Percentiles rank a stretch among this genome's conserved stretches.
Evolutionary conservation across 2,329 filamentous ascomycete genomes (phyloP).

Genomic region (Helminthosporium solani): DNA sequence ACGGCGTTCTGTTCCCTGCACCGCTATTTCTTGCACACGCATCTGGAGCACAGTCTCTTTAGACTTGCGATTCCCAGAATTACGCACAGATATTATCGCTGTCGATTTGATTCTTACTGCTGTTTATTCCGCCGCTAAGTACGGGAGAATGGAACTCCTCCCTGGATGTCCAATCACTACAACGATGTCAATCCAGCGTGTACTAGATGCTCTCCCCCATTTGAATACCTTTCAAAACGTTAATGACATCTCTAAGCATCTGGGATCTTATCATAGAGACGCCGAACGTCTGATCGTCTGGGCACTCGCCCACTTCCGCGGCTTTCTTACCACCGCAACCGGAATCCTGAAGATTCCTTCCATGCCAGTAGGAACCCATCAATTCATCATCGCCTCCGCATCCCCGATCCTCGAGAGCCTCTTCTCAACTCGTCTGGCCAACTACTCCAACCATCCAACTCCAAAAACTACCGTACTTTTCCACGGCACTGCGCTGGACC

Average conservation of each 20-base stretch:
- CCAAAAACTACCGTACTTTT: constrained; percentile 29
- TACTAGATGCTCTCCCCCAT: constrained; percentile 29
- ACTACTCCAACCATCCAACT: constrained; percentile 7
- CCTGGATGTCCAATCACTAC: constrained; percentile 26
- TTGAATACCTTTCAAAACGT: constrained; percentile 21
- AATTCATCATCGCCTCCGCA: constrained; percentile 36
- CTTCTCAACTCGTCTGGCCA: constrained; percentile 14
- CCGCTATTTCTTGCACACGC: constrained; percentile 15
- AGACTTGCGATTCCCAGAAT: constrained; percentile 33
- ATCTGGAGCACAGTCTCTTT: constrained; percentile 29
- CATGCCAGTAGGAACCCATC: constrained; percentile 29
- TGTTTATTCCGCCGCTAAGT: constrained; percentile 28
- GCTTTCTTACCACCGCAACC: constrained; percentile 29
- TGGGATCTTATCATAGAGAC: constrained; percentile 16
- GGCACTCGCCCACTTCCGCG: constrained; percentile 31
- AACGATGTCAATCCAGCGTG: constrained; percentile 12
- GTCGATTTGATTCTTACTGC: constrained; percentile 32
- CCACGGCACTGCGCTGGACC: constrained; percentile 36
- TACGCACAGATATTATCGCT: constrained; percentile 29
- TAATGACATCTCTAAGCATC: constrained; percentile 15
- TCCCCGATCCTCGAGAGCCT: constrained; percentile 25
- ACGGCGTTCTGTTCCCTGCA: constrained; percentile 28
- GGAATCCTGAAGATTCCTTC: constrained; percentile 29
- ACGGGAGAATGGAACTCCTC: constrained; percentile 23
- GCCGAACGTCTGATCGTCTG: constrained; percentile 32